Evolutionary conservation across 208 protist genomes (phyloP).

Genomic region (Trypanosoma cruzi): DNA sequence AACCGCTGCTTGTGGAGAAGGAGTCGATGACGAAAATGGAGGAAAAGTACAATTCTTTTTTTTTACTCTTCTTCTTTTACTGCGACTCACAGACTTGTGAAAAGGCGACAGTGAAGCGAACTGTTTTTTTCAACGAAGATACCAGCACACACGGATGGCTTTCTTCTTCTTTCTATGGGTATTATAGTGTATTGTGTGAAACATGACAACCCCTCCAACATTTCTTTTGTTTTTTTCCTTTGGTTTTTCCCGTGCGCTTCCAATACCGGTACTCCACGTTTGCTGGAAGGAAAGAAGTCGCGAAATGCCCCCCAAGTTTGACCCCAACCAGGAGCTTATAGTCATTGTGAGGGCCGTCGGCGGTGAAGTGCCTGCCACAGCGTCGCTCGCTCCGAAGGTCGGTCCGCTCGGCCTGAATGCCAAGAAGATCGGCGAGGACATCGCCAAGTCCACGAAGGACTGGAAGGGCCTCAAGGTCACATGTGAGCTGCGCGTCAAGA

Average conservation of each 20-base stretch:
- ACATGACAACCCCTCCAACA: too few relatives aligned
- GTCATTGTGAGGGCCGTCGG: constrained; percentile 98
- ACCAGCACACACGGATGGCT: not conserved
- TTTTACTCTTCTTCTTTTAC: not conserved
- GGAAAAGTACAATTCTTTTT: too few relatives aligned
- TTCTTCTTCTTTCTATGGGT: not conserved
- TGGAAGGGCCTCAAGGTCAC: constrained; percentile 99
- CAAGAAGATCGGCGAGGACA: constrained; percentile 99
- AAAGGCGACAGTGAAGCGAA: not conserved
- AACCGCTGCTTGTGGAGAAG: not conserved
- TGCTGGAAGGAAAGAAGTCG: constrained; percentile 6
- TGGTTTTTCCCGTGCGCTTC: not conserved
- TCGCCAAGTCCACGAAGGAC: constrained; percentile 98
- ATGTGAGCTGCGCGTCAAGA: constrained; percentile 98
- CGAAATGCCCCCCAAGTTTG: constrained; percentile 98
- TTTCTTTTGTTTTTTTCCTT: not conserved
- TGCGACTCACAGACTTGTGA: not conserved
- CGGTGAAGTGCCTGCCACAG: constrained; percentile 97
- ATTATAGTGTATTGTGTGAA: not conserved
- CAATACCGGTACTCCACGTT: not conserved
- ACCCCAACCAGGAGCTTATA: constrained; percentile 95
- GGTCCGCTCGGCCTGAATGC: constrained; percentile 99
- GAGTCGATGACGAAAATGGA: not conserved
- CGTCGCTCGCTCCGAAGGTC: constrained; percentile 99
- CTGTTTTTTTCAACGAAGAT: not conserved